Conservation (phyloP, 2,329 filamentous ascomycete genomes). For the Plectosphaerella plurivora region DNA sequence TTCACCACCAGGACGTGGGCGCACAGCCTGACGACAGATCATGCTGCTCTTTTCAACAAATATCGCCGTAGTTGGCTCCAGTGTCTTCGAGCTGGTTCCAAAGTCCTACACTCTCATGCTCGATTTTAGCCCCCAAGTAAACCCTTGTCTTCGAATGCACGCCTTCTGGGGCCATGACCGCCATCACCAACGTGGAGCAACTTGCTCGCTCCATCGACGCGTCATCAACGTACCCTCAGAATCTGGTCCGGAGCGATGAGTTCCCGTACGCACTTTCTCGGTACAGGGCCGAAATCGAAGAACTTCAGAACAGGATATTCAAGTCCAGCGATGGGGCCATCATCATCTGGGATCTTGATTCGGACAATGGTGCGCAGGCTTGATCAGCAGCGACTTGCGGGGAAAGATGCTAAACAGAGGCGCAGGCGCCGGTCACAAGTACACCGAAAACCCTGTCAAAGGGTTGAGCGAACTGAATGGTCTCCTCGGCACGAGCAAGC, state of each 20-base stretch:
- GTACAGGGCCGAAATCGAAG: neutral
- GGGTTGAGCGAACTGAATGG: neutral
- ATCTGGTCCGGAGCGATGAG: neutral
- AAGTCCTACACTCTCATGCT: neutral
- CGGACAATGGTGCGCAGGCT: neutral
- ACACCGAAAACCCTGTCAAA: neutral
- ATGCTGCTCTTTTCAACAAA: too few species aligned
- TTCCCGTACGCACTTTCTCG: neutral
- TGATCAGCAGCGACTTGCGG: neutral
- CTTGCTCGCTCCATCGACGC: neutral
- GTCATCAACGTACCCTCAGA: neutral
- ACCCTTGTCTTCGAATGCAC: neutral
- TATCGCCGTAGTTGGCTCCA: neutral
- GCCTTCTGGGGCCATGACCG: neutral
- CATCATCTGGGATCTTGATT: neutral
- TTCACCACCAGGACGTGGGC: too few species aligned
- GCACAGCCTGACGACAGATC: too few species aligned
- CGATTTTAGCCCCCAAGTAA: neutral
- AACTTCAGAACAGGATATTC: neutral
- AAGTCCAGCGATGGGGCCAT: neutral
- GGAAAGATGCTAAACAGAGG: neutral
- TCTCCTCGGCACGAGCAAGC: neutral
- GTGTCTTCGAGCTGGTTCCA: neutral
- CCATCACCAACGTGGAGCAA: neutral
- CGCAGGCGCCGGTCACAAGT: neutral